A percentile compares a stretch with the other conserved stretches of the same genome.
phyloP scores from a whole-genome alignment of 1,284 basidiomycete species.

The Boletus holoroseus region DNA sequence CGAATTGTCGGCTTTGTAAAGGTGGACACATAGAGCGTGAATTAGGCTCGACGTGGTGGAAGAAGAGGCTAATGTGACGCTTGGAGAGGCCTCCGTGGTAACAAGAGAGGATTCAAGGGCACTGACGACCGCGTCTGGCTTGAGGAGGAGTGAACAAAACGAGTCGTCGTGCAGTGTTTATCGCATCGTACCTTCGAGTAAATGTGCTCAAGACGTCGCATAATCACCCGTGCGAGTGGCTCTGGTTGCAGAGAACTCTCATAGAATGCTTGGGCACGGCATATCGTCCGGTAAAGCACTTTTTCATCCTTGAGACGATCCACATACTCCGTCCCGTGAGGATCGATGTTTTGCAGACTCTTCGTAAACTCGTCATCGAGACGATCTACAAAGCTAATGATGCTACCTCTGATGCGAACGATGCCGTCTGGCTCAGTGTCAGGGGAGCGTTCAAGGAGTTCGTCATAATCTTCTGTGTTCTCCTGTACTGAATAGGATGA shows the following conservation, averaged over 20 bases:
- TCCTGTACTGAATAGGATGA: slow-evolving; percentile 81
- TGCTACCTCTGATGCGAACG: slow-evolving; percentile 82
- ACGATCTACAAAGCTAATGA: slow-evolving; percentile 93
- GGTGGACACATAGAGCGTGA: slow-evolving; percentile 83
- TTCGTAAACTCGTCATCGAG: slow-evolving; percentile 98
- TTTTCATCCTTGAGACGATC: slow-evolving; percentile 95
- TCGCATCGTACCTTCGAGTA: slow-evolving; percentile 79
- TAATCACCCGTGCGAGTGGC: slow-evolving; percentile 81
- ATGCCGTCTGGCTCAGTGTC: slow-evolving; percentile 60
- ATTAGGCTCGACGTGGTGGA: slow-evolving; percentile 70
- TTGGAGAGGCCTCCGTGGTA: slow-evolving; percentile 52
- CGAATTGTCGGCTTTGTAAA: slow-evolving; percentile 90
- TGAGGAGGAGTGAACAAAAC: slow-evolving; percentile 14
- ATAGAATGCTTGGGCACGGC: slow-evolving; percentile 88
- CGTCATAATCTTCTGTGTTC: slow-evolving; percentile 89
- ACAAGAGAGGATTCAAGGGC: slow-evolving; percentile 76
- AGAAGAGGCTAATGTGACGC: slow-evolving; percentile 51
- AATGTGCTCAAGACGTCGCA: slow-evolving; percentile 95
- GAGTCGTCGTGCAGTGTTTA: background rate
- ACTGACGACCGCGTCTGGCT: slow-evolving; percentile 92
- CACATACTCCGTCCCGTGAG: slow-evolving; percentile 97
- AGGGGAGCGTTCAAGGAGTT: slow-evolving; percentile 81
- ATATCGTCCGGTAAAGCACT: slow-evolving; percentile 89
- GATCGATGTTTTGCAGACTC: slow-evolving; percentile 97
- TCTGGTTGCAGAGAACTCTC: slow-evolving; percentile 75